A percentile compares a stretch with the other conserved stretches of the same genome.
These are phyloP conservation scores for Boletales sp. DNA, from an alignment of 768 basidiomycete genomes.

Conservation along the genomic window DNA sequence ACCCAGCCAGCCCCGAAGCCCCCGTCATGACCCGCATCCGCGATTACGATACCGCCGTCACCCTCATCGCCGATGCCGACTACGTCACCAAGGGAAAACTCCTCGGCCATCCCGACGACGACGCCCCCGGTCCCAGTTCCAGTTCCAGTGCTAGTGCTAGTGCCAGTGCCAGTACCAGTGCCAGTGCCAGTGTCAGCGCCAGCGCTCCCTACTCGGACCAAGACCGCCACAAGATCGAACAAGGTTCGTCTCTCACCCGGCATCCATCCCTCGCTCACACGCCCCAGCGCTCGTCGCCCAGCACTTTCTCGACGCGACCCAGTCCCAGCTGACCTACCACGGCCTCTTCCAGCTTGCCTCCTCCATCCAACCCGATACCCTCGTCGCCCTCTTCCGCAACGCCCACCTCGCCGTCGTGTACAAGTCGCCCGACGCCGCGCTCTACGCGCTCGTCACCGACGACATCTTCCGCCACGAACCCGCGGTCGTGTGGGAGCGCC, in stretches of 20 bases:
- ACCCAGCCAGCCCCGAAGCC: conserved; percentile 52
- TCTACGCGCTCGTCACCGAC: conserved; percentile 87
- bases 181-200: too few relatives aligned
- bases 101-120: conserved; percentile 39
- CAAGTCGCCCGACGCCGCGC: conserved; percentile 47
- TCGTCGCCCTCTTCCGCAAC: conserved; percentile 88
- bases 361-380: conserved; percentile 42
- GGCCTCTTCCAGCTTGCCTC: conserved; percentile 78
- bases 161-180: too few relatives aligned
- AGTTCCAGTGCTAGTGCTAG: too few relatives aligned
- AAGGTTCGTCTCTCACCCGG: conserved; percentile 54
- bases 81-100: conserved; percentile 63
- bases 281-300: conserved; percentile 61
- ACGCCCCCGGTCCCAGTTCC: too few relatives aligned
- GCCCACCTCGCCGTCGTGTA: conserved; percentile 88
- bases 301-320: conserved; percentile 63
- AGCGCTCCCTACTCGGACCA: conserved; percentile 53
- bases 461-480: conserved; percentile 73
- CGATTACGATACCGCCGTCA: conserved; percentile 75
- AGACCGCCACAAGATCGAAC: conserved; percentile 60
- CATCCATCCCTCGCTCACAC: not conserved
- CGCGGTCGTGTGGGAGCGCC: conserved; percentile 84
- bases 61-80: conserved; percentile 76
- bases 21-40: conserved; percentile 45
- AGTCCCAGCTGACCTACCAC: conserved; percentile 84